Evolutionary conservation across 148 eudicot genomes (phyloP).

Genomic region (Selenicereus undatus): DNA sequence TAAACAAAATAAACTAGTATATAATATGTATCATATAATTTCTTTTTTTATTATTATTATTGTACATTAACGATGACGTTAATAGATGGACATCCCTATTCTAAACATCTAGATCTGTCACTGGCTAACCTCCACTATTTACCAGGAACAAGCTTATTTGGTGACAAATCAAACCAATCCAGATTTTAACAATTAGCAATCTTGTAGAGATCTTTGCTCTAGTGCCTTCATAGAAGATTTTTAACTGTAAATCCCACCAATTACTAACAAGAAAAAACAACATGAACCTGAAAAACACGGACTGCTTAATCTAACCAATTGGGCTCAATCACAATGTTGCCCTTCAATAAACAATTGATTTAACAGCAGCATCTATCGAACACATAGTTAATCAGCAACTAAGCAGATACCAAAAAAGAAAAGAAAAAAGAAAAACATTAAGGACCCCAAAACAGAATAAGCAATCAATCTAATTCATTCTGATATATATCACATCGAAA

Average conservation of each 20-base stretch:
- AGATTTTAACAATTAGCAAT: not conserved
- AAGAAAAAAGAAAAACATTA: not conserved
- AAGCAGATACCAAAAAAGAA: not conserved
- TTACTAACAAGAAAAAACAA: not conserved
- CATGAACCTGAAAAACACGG: not conserved
- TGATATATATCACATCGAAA: not conserved
- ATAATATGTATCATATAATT: too few species aligned
- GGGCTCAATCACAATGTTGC: not conserved
- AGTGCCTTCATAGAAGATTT: not conserved
- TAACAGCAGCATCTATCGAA: not conserved
- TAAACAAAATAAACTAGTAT: too few species aligned
- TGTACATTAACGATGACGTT: too few species aligned
- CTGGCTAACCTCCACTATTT: not conserved
- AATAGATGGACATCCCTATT: too few species aligned
- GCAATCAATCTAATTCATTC: not conserved
- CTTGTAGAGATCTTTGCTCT: not conserved
- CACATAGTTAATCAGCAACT: not conserved
- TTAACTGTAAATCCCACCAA: not conserved
- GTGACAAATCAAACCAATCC: not conserved
- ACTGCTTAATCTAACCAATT: too few species aligned
- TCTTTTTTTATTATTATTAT: too few species aligned
- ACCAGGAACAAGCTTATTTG: not conserved
- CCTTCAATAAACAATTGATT: not conserved
- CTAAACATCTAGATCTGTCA: too few species aligned
- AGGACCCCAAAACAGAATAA: not conserved